Evolutionary conservation across 495 filamentous ascomycete genomes (phyloP).

Genomic region (Penicillium argentinense): DNA sequence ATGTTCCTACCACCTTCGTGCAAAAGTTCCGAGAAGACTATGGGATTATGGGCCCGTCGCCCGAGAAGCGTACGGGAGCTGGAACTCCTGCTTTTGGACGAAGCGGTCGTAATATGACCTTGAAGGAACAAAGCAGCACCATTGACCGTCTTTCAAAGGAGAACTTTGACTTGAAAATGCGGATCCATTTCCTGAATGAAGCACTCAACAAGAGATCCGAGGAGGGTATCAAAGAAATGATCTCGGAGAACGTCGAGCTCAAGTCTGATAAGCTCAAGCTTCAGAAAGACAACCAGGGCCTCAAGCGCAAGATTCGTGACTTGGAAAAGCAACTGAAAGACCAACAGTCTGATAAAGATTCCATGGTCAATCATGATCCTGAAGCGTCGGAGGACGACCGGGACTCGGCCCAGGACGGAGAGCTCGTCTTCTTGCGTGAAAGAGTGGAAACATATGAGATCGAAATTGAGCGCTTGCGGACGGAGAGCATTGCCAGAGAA

Average conservation of each 20-base stretch:
- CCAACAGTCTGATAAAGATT: conserved; percentile 55
- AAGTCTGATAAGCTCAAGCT: conserved; percentile 84
- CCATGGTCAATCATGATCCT: conserved; percentile 57
- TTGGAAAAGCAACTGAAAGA: conserved; percentile 83
- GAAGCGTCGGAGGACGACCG: conserved; percentile 61
- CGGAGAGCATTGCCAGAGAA: conserved; percentile 73
- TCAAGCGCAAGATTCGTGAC: conserved; percentile 76
- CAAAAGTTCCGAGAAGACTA: conserved; percentile 72
- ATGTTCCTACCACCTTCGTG: conserved; percentile 85
- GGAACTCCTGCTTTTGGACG: conserved; percentile 55
- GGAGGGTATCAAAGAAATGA: conserved; percentile 95
- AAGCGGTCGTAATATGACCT: conserved; percentile 78
- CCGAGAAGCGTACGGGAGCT: conserved; percentile 50
- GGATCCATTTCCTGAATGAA: conserved; percentile 95
- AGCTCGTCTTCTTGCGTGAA: conserved; percentile 79
- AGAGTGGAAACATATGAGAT: conserved; percentile 77
- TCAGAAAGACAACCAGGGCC: conserved; percentile 81
- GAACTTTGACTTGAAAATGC: conserved; percentile 96
- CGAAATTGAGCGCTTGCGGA: conserved; percentile 76
- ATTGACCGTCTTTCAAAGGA: conserved; percentile 91
- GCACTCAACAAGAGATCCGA: conserved; percentile 90
- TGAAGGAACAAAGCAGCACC: conserved; percentile 96
- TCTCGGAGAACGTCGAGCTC: conserved; percentile 92
- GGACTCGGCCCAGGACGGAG: conserved; percentile 64
- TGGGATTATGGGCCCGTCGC: conserved; percentile 54